These are phyloP conservation scores for Colletotrichum sp. DNA, from an alignment of 2,329 filamentous ascomycete species.

Conservation along the genomic window DNA sequence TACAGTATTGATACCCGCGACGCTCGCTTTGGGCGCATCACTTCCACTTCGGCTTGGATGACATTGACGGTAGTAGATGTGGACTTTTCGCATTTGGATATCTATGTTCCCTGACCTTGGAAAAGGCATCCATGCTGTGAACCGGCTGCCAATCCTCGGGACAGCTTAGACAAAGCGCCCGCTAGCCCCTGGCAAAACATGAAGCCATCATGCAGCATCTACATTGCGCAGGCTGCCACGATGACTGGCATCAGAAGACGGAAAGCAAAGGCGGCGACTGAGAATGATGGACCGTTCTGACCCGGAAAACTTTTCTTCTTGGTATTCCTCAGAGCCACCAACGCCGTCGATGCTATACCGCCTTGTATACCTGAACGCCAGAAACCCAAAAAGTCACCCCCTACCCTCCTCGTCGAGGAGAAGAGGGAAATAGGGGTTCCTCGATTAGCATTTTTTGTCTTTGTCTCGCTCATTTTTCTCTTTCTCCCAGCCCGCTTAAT, in stretches of 20 bases:
- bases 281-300: conserved; percentile 13
- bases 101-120: not conserved
- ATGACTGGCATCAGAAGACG: not conserved
- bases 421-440: not conserved
- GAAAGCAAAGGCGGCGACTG: conserved; percentile 16
- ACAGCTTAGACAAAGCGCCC: not conserved
- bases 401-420: not conserved
- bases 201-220: not conserved
- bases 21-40: conserved; percentile 12
- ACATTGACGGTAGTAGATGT: not conserved
- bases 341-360: conserved; percentile 21
- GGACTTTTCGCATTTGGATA: not conserved
- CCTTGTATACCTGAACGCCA: conserved; percentile 21
- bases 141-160: not conserved
- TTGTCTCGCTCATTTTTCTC: not conserved
- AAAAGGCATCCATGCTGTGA: not conserved
- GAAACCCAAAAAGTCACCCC: not conserved
- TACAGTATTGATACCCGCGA: conserved; percentile 18
- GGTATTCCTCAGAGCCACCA: conserved; percentile 22
- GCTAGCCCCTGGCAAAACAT: not conserved
- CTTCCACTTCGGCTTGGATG: not conserved
- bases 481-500: conserved; percentile 18
- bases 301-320: conserved; percentile 13
- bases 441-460: conserved; percentile 12
- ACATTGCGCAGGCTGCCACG: not conserved